Evolutionary conservation across 306 rosid genomes (phyloP).

Genomic region (Medicago lupulina): DNA sequence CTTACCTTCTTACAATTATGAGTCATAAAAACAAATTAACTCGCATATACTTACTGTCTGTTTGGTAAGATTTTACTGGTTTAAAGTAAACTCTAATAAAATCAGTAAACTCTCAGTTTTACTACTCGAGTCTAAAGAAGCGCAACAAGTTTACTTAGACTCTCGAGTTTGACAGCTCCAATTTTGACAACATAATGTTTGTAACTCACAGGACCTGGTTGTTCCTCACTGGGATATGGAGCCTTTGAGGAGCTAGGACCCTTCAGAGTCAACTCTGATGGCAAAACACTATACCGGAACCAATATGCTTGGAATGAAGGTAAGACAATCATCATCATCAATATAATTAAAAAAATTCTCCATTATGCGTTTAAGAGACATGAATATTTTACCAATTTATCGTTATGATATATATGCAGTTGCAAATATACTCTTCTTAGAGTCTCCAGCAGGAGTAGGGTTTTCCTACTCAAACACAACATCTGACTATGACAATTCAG

Average conservation of each 20-base stretch:
- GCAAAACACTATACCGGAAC: conserved; percentile 52
- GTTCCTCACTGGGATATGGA: conserved; percentile 64
- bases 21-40: no score
- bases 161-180: no score
- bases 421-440: conserved; percentile 70
- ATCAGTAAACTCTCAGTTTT: no score
- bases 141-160: no score
- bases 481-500: conserved; percentile 44
- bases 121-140: no score
- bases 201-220: conserved; percentile 45
- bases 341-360: neutral
- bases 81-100: no score
- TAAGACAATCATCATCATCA: neutral
- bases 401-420: no score
- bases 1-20: no score
- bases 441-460: conserved; percentile 75
- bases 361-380: neutral
- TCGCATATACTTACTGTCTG: no score
- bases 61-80: no score
- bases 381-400: neutral
- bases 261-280: conserved; percentile 55
- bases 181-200: neutral
- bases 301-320: conserved; percentile 57
- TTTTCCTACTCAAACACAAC: conserved; percentile 64
- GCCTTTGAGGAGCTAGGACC: conserved; percentile 73